These are phyloP conservation scores for Gilbertella persicaria DNA, from an alignment of 371 early-diverging fungal species.

Conservation along the genomic window DNA sequence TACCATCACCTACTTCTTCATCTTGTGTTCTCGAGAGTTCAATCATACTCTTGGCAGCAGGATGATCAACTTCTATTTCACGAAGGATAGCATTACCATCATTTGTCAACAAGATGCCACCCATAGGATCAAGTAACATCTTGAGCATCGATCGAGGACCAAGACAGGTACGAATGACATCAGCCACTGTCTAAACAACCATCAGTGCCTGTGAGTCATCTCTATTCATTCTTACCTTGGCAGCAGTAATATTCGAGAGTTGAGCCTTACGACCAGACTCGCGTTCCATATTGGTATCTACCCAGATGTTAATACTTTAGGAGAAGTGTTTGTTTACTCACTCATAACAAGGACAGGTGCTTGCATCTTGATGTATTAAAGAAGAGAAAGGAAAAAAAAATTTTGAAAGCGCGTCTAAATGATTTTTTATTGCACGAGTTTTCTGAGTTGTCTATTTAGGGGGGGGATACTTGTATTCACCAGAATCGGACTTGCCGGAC, in stretches of 20 bases:
- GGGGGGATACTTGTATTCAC: no score
- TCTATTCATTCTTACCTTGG: constrained; percentile 93
- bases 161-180: constrained; percentile 98
- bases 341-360: constrained; percentile 77
- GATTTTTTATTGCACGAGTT: constrained; percentile 5
- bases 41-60: constrained; percentile 99
- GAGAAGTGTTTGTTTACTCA: constrained; percentile 34
- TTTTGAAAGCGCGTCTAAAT: constrained; percentile 1
- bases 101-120: constrained; percentile 99
- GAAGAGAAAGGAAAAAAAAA: constrained; percentile 4
- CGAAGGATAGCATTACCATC: constrained; percentile 99
- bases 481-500: no score
- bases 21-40: constrained; percentile 99
- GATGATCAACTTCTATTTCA: constrained; percentile 99
- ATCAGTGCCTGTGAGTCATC: not conserved
- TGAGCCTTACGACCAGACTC: constrained; percentile 97
- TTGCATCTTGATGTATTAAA: constrained; percentile 35
- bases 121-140: constrained; percentile 99
- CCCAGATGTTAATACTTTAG: constrained; percentile 1
- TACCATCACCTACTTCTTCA: constrained; percentile 99
- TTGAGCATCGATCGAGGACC: constrained; percentile 99
- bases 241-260: constrained; percentile 95
- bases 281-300: constrained; percentile 93
- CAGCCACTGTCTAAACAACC: constrained; percentile 83
- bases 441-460: no score